These are phyloP conservation scores for Trypanosomatidae sp. DNA, from an alignment of 208 protist species.

Conservation along the genomic window DNA sequence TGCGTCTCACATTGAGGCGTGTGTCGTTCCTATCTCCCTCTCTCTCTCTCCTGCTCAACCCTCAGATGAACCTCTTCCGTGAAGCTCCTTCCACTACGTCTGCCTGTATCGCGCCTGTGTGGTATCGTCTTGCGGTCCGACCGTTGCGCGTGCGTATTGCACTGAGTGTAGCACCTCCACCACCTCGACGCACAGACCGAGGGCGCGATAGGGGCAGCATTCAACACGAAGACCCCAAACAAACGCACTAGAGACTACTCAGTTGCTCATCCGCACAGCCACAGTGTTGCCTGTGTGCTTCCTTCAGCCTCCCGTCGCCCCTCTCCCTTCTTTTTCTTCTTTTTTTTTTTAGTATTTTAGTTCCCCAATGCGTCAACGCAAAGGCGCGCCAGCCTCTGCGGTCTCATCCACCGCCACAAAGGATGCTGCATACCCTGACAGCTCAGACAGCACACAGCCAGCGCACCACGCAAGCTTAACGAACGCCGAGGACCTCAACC, in stretches of 20 bases:
- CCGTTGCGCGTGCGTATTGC: neutral
- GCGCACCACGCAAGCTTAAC: neutral
- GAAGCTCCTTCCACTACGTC: neutral
- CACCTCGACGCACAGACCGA: neutral
- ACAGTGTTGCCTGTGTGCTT: neutral
- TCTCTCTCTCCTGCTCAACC: neutral
- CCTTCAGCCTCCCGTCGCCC: neutral
- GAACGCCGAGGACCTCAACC: too few relatives aligned
- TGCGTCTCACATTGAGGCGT: neutral
- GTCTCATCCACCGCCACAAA: neutral
- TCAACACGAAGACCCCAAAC: neutral
- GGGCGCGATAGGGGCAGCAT: neutral
- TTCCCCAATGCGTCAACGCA: constrained; percentile 8
- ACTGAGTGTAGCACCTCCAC: neutral
- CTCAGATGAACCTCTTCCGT: neutral
- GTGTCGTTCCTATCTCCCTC: too few relatives aligned
- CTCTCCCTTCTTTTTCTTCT: neutral
- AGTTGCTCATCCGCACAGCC: neutral
- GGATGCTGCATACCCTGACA: neutral
- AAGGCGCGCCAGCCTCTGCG: neutral
- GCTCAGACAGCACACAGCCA: neutral
- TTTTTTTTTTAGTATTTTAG: neutral
- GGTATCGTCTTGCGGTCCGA: neutral
- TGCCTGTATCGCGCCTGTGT: neutral
- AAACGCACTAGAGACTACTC: neutral